Evolutionary conservation across 176 grass and related monocot species (phyloP).

Genomic region (Carex kokanica): DNA sequence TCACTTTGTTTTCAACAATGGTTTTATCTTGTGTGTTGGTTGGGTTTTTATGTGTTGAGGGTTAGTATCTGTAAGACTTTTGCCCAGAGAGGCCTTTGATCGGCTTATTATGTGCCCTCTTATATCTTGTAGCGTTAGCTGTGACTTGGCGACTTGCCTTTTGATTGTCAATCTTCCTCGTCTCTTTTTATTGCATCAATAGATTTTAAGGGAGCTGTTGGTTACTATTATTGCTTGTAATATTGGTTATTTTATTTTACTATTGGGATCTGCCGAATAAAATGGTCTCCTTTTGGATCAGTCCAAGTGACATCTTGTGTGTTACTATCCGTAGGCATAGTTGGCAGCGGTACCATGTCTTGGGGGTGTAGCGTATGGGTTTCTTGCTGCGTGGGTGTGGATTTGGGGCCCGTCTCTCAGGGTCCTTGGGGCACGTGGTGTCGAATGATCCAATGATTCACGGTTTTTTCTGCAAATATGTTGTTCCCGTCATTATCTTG

Average conservation of each 20-base stretch:
- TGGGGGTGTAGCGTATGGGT: no score
- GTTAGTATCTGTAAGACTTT: constrained; percentile 17
- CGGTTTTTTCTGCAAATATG: not conserved
- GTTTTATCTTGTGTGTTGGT: constrained; percentile 21
- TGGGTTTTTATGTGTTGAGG: constrained; percentile 5
- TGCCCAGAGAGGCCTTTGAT: constrained; percentile 3
- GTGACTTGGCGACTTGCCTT: not conserved
- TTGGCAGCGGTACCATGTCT: not conserved
- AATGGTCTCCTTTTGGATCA: no score
- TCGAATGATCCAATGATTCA: not conserved
- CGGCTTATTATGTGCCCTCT: not conserved
- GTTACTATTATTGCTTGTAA: not conserved
- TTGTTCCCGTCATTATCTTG: not conserved
- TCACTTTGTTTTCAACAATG: not conserved
- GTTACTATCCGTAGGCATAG: not conserved
- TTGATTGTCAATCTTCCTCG: not conserved
- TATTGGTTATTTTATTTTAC: not conserved
- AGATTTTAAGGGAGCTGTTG: not conserved
- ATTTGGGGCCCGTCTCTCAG: not conserved
- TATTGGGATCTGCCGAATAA: not conserved
- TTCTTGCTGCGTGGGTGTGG: not conserved
- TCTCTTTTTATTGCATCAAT: not conserved
- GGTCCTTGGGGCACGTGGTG: no score
- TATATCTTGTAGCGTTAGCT: constrained; percentile 16
- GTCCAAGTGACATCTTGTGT: no score